A percentile compares a stretch with the other conserved stretches of the same genome.
These are phyloP conservation scores for Skeletonema menzelii DNA, from an alignment of 108 stramenopile species.

Conservation along the genomic window DNA sequence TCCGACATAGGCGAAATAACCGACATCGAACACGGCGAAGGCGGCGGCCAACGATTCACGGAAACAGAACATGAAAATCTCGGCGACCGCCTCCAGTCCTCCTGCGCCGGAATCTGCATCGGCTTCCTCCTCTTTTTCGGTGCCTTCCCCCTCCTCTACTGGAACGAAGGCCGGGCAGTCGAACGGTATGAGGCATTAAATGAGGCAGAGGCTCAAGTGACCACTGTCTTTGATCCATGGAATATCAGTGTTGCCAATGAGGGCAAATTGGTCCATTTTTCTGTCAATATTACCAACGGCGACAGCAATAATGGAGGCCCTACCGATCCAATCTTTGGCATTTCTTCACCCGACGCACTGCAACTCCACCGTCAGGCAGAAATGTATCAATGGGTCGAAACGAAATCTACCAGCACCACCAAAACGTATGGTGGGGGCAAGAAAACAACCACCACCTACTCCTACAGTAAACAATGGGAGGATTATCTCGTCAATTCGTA, in stretches of 20 bases:
- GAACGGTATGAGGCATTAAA: slow-evolving; percentile 27
- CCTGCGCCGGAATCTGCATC: not conserved
- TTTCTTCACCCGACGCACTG: not conserved
- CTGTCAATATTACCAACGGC: slow-evolving; percentile 6
- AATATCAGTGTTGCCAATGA: slow-evolving; percentile 6
- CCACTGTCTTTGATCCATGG: slow-evolving; percentile 7
- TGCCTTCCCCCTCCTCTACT: slow-evolving; percentile 22
- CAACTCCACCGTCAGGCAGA: not conserved
- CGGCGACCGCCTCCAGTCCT: not conserved
- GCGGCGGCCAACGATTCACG: not conserved
- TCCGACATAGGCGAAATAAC: not conserved
- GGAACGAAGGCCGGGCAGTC: slow-evolving; percentile 44
- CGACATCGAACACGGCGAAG: not conserved
- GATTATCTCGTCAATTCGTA: slow-evolving; percentile 1
- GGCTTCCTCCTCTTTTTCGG: slow-evolving; percentile 9
- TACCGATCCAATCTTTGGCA: not conserved
- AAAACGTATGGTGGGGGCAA: not conserved
- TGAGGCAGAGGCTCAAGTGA: slow-evolving; percentile 19
- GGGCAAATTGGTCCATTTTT: slow-evolving; percentile 27
- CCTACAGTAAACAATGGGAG: slow-evolving; percentile 7
- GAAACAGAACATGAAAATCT: not conserved
- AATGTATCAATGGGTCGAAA: not conserved
- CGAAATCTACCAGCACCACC: not conserved
- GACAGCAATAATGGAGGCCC: slow-evolving; percentile 16
- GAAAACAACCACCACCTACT: slow-evolving; percentile 5